Conservation (phyloP, 768 basidiomycete genomes). For the Auriscalpium microsporum region DNA sequence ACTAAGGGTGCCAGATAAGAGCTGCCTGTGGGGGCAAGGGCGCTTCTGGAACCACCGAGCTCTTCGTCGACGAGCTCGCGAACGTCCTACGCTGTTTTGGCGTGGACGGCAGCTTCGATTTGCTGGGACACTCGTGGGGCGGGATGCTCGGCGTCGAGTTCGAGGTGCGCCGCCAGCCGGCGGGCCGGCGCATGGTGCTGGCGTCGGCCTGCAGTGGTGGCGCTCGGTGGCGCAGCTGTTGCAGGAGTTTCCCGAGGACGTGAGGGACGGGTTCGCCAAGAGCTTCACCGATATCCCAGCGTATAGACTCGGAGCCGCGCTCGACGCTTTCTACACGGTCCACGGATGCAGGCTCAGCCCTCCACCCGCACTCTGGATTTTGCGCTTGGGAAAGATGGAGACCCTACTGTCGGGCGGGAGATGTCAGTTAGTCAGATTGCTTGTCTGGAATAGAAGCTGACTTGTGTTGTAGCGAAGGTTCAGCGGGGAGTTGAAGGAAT, state of each 20-base stretch:
- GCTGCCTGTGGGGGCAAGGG: no score
- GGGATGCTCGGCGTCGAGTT: slow-evolving; percentile 39
- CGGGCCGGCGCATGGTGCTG: slow-evolving; percentile 35
- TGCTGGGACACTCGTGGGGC: slow-evolving; percentile 51
- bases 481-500: slow-evolving; percentile 35
- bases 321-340: not conserved
- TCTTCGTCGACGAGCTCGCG: slow-evolving; percentile 33
- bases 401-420: not conserved
- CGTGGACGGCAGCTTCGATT: slow-evolving; percentile 31
- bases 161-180: slow-evolving; percentile 26
- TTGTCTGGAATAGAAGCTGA: not conserved
- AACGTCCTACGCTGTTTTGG: slow-evolving; percentile 27
- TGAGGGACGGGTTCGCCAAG: not conserved
- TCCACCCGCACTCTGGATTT: not conserved
- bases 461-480: slow-evolving; percentile 13
- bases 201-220: slow-evolving; percentile 22
- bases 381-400: not conserved
- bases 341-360: not conserved
- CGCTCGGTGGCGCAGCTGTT: not conserved
- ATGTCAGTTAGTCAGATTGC: not conserved
- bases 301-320: not conserved
- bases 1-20: no score
- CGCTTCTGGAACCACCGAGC: slow-evolving; percentile 34
- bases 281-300: not conserved
- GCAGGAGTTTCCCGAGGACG: not conserved